These are phyloP conservation scores for Acrocalymma vagum DNA, from an alignment of 2,329 filamentous ascomycete genomes.

Conservation along the genomic window DNA sequence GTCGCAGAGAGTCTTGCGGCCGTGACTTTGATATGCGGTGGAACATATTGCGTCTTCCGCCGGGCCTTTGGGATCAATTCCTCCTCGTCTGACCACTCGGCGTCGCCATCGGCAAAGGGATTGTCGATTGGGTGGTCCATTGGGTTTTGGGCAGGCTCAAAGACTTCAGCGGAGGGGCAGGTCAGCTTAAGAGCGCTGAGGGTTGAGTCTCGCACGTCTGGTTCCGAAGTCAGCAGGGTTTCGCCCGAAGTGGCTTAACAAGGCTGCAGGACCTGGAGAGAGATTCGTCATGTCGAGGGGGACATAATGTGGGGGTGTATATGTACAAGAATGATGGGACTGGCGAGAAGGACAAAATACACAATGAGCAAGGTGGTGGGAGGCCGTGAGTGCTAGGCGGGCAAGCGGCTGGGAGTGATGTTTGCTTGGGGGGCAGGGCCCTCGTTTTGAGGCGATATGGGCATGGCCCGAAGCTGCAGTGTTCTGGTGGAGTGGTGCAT, in stretches of 20 bases:
- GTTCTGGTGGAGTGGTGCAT: too few species aligned
- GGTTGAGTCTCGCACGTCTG: slow-evolving; percentile 48
- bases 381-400: too few species aligned
- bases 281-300: slow-evolving; percentile 37
- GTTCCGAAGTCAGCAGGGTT: slow-evolving; percentile 30
- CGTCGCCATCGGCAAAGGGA: slow-evolving; percentile 40
- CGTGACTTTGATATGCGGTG: slow-evolving; percentile 33
- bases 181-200: slow-evolving; percentile 45
- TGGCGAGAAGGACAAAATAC: too few species aligned
- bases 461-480: too few species aligned
- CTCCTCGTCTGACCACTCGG: slow-evolving; percentile 49
- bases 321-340: too few species aligned
- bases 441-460: too few species aligned
- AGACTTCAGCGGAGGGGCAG: slow-evolving; percentile 46
- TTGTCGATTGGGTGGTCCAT: slow-evolving; percentile 29
- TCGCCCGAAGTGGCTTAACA: slow-evolving; percentile 11
- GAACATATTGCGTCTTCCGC: slow-evolving; percentile 37
- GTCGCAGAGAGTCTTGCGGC: slow-evolving; percentile 22
- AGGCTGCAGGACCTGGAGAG: slow-evolving; percentile 30
- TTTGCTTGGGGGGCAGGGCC: too few species aligned
- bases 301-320: too few species aligned
- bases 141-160: slow-evolving; percentile 16
- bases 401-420: too few species aligned
- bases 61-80: slow-evolving; percentile 42
- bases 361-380: too few species aligned